These are phyloP conservation scores for Dactylellina parvicollis DNA, from an alignment of 2,329 filamentous ascomycete genomes.

Conservation along the genomic window DNA sequence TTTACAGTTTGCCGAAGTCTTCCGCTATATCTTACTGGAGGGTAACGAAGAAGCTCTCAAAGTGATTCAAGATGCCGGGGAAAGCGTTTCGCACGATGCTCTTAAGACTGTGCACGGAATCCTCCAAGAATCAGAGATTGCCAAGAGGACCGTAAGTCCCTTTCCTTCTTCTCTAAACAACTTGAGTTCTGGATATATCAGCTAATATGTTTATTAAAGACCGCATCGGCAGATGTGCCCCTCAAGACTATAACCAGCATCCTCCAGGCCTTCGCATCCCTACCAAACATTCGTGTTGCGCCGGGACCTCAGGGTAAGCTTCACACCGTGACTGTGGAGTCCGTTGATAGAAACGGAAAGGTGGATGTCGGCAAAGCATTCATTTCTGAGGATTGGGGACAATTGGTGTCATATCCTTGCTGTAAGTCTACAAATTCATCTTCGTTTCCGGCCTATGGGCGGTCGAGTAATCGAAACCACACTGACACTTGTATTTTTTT, in stretches of 20 bases:
- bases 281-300: conserved; percentile 71
- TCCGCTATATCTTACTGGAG: conserved; percentile 76
- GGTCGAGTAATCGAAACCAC: too few species aligned
- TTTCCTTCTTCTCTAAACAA: neutral
- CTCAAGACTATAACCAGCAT: conserved; percentile 68
- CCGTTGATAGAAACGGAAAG: conserved; percentile 17
- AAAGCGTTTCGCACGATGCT: conserved; percentile 67
- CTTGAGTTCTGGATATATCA: too few species aligned
- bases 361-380: conserved; percentile 34
- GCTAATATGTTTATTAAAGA: conserved; percentile 12
- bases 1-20: conserved; percentile 69
- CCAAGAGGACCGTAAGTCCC: conserved; percentile 32
- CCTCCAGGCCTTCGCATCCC: conserved; percentile 72
- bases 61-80: conserved; percentile 71
- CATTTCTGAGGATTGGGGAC: conserved; percentile 52
- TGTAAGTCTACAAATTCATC: conserved; percentile 24
- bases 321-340: conserved; percentile 68
- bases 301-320: conserved; percentile 73
- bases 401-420: conserved; percentile 44
- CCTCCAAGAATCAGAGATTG: conserved; percentile 24
- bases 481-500: conserved; percentile 8
- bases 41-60: conserved; percentile 68
- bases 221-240: conserved; percentile 36
- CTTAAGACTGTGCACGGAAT: conserved; percentile 7
- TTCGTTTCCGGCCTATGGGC: neutral